Conservation (phyloP, 139 green algal genomes). For the Microglena sp. region DNA sequence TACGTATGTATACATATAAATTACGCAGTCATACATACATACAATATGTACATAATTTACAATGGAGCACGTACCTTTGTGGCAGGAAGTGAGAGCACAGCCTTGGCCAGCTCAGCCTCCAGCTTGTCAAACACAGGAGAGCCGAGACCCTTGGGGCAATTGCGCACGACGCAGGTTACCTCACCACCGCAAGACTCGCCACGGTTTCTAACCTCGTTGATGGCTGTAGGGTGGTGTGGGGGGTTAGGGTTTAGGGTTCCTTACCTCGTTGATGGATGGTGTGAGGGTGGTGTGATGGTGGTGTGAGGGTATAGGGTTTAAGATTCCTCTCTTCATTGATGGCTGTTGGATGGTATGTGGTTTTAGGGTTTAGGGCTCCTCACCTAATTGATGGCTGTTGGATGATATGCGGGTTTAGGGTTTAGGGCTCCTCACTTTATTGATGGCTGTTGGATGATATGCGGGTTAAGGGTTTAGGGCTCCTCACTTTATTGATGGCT, state of each 20-base stretch:
- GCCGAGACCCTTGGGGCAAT: conserved; percentile 73
- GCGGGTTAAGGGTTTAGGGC: no score
- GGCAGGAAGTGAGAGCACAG: conserved; percentile 89
- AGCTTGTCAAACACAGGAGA: conserved; percentile 97
- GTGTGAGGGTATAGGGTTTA: background rate
- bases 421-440: no score
- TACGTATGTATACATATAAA: background rate
- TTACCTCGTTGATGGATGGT: no score
- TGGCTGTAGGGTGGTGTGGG: no score
- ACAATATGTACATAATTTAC: background rate
- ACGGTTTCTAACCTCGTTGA: conserved; percentile 83
- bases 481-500: no score
- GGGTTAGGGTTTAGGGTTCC: no score
- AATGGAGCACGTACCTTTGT: conserved; percentile 60
- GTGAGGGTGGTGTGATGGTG: no score
- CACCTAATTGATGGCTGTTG: no score
- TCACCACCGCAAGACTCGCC: conserved; percentile 93
- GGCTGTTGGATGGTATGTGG: background rate
- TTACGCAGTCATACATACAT: background rate
- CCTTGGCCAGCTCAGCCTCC: conserved; percentile 94
- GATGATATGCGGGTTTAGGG: no score
- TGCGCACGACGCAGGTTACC: conserved; percentile 94
- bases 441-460: no score
- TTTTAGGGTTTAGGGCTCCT: no score
- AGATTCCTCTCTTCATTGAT: background rate